These are phyloP conservation scores for Vaccinium myrtillus DNA, from an alignment of 148 eudicot species.

Conservation along the genomic window DNA sequence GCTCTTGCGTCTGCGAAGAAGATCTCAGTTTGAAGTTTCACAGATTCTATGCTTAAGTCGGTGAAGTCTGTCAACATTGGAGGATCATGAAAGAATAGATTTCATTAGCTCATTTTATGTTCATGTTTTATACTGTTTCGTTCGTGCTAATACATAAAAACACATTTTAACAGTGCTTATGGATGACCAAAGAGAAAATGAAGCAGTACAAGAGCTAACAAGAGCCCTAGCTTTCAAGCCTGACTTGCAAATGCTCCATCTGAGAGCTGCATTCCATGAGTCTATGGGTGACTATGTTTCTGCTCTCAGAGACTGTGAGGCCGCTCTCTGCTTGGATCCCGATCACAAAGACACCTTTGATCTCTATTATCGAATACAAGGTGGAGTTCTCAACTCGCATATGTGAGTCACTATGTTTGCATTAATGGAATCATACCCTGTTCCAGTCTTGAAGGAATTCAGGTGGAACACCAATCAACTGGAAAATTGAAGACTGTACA, in stretches of 20 bases:
- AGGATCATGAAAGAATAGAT: background rate
- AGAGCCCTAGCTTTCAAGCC: conserved; percentile 48
- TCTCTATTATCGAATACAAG: conserved; percentile 31
- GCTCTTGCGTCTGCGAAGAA: background rate
- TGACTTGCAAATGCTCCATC: conserved; percentile 51
- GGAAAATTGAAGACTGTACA: background rate
- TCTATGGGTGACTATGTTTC: conserved; percentile 37
- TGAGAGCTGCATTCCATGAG: conserved; percentile 53
- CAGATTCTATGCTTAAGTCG: background rate
- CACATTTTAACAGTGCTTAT: conserved; percentile 34
- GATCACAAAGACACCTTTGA: conserved; percentile 42
- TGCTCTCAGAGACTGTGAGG: conserved; percentile 44
- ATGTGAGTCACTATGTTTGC: conserved; percentile 3
- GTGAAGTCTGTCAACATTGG: background rate
- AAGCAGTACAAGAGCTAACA: conserved; percentile 51
- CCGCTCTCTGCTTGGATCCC: conserved; percentile 52
- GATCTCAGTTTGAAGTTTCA: background rate
- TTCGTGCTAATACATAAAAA: conserved; percentile 8
- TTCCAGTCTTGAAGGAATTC: background rate
- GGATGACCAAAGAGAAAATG: conserved; percentile 52
- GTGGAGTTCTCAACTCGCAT: conserved; percentile 10
- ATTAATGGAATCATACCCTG: background rate
- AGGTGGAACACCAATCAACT: background rate
- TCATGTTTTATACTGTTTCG: background rate
- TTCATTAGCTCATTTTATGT: background rate